phyloP scores from a whole-genome alignment of 495 filamentous ascomycete species.

The Penicilliopsis zonata region DNA sequence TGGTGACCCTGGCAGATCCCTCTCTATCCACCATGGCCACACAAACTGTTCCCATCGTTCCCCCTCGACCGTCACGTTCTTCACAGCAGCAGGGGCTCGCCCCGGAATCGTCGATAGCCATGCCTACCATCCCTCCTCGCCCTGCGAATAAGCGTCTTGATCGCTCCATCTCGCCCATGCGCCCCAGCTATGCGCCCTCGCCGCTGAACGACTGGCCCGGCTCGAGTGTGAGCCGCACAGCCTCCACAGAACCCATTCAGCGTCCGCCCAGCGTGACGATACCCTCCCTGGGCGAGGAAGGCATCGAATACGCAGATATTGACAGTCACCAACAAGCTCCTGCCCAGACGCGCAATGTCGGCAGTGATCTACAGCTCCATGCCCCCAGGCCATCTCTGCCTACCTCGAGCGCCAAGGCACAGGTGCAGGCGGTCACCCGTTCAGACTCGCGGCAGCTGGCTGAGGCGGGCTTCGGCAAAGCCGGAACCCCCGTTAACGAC shows the following conservation, averaged over 20 bases:
- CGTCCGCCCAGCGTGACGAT: slow-evolving; percentile 70
- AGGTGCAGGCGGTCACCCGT: slow-evolving; percentile 70
- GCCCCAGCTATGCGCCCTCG: slow-evolving; percentile 70
- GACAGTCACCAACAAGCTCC: slow-evolving; percentile 31
- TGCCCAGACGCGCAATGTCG: slow-evolving; percentile 64
- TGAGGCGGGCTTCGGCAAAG: slow-evolving; percentile 65
- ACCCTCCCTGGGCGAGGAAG: slow-evolving; percentile 80
- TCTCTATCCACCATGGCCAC: slow-evolving; percentile 37
- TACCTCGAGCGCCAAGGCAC: slow-evolving; percentile 61
- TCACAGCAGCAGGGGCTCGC: slow-evolving; percentile 26
- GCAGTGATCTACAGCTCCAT: slow-evolving; percentile 71
- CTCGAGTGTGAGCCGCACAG: slow-evolving; percentile 30
- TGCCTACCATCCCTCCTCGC: slow-evolving; percentile 55
- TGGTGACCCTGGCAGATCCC: too few species aligned
- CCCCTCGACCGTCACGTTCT: slow-evolving; percentile 40
- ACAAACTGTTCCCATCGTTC: slow-evolving; percentile 31
- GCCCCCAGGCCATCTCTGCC: slow-evolving; percentile 85
- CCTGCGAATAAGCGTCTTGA: slow-evolving; percentile 53
- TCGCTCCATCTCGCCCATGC: slow-evolving; percentile 66
- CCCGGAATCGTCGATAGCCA: slow-evolving; percentile 14
- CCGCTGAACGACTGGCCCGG: slow-evolving; percentile 62
- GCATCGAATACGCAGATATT: slow-evolving; percentile 69
- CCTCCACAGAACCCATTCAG: slow-evolving; percentile 28
- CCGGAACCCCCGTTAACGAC: slow-evolving; percentile 39
- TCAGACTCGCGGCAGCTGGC: slow-evolving; percentile 80